Base-by-base conservation (phyloP, 2,329 filamentous ascomycete species). In the Endoconidiophora laricicola region DNA sequence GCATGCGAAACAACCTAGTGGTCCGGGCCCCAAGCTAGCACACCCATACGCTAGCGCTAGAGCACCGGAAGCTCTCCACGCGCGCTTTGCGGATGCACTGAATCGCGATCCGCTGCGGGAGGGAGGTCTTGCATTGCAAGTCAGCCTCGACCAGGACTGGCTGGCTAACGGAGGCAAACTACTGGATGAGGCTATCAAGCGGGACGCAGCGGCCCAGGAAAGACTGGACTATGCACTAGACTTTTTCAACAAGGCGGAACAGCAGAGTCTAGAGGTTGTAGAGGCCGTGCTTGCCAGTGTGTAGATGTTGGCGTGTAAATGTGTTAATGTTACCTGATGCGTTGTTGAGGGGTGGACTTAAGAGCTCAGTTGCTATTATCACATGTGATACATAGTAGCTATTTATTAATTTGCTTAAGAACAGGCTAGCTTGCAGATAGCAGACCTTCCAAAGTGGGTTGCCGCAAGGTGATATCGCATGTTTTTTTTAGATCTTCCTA, bases 111-210 rank as follows among this genome's bases (percentile, higher is more conserved):
- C 67, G 0, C 59, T 72, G 26, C 61, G 60, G 2, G 43, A 42
- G n/a, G 38, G 48, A 14, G 36, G 48, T 14, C 42, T 39, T 16
- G 18, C 33, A 4, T 20, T 9, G 36, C n/a, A 23, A 36, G 23
- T 14, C 2, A 38, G 44, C 14, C 16, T 18, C 12, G 36, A 50
- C 9, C 14, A 22, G 68, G 68, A 73, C 55, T 73, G 71, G 52
- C 64, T 73, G 12, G 65, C 65, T 4, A 61, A 72, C 46, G 62
- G 62, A 5, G 70, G 70, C 3, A 62, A 56, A 26, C 63, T 60
- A 51, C 60, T 74, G 20, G 61, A 68, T 9, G 63, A 63, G 48
- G 65, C 68, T 4, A 67, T 69, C 47, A 60, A 60, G 29, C 59
- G 59, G 9, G 68, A 71, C 43, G 56, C 63, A 0, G 57, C 64